These are phyloP conservation scores for Blastobotrys illinoisensis DNA, from an alignment of 1,139 yeast species.

Conservation along the genomic window DNA sequence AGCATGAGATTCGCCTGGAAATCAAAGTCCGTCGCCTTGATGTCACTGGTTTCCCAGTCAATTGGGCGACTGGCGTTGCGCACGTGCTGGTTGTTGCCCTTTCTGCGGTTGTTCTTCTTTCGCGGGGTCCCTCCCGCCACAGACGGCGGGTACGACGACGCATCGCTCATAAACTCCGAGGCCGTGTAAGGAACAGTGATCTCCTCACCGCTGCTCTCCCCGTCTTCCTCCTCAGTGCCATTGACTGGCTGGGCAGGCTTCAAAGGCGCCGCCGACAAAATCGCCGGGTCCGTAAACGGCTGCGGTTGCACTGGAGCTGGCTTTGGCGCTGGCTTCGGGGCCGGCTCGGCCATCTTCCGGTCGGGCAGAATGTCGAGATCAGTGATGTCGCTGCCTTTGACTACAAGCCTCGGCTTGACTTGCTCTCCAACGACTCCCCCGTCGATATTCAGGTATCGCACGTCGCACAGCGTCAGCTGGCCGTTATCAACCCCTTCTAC, in stretches of 20 bases:
- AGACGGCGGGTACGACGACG: background rate
- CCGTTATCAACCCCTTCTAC: conserved; percentile 31
- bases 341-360: background rate
- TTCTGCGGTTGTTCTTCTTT: conserved; percentile 9
- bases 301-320: conserved; percentile 10
- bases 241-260: conserved; percentile 8
- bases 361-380: conserved; percentile 29
- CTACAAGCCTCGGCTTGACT: conserved; percentile 15
- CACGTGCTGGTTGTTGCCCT: conserved; percentile 8
- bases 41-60: conserved; percentile 24
- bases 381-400: conserved; percentile 27
- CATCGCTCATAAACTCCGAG: background rate
- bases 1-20: conserved; percentile 75
- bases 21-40: conserved; percentile 58
- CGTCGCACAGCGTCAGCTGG: conserved; percentile 26
- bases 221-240: conserved; percentile 1
- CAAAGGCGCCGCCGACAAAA: conserved; percentile 22
- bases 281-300: conserved; percentile 28
- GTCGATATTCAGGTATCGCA: conserved; percentile 17
- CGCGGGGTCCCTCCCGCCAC: conserved; percentile 3
- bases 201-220: background rate
- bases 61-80: background rate
- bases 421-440: conserved; percentile 14
- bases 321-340: conserved; percentile 6
- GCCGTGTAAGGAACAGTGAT: background rate